phyloP scores from a whole-genome alignment of 371 early-diverging fungal genomes.

The Mortierella sp. region DNA sequence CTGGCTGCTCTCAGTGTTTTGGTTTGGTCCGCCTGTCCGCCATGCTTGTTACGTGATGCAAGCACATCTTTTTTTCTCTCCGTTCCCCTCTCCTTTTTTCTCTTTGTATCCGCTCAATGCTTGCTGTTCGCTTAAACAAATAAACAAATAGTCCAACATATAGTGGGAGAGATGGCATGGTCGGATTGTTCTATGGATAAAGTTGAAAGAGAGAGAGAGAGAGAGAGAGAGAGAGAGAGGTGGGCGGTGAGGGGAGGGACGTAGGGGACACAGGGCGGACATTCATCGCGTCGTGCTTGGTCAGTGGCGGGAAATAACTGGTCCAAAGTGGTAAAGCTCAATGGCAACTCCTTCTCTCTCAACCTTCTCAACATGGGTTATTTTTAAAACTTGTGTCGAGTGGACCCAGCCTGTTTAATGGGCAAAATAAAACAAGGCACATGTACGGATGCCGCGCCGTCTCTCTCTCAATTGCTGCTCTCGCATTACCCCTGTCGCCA shows the following conservation, averaged over 20 bases:
- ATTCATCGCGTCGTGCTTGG: too few relatives aligned
- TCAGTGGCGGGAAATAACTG: conserved; percentile 10
- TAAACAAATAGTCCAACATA: not conserved
- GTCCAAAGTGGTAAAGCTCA: conserved; percentile 4
- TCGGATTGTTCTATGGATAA: conserved; percentile 3
- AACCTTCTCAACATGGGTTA: not conserved
- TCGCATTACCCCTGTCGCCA: not conserved
- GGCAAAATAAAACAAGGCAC: not conserved
- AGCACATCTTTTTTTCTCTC: conserved; percentile 1
- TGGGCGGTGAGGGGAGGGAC: not conserved
- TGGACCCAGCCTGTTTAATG: not conserved
- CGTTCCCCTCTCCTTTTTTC: not conserved
- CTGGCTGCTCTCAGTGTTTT: not conserved
- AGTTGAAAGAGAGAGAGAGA: not conserved
- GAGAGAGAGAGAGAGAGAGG: not conserved
- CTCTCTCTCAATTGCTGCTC: not conserved
- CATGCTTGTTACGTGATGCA: conserved; percentile 11
- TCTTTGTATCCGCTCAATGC: not conserved
- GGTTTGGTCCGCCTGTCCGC: not conserved
- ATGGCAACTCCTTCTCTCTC: too few relatives aligned
- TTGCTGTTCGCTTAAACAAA: conserved; percentile 7
- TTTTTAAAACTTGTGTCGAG: not conserved
- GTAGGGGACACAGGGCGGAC: not conserved
- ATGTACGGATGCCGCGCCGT: not conserved
- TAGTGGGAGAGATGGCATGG: not conserved